Evolutionary conservation across 2,329 filamentous ascomycete species (phyloP), one percentile per base, ranked within the genome.

Genomic region (Trichoderma sp.): DNA sequence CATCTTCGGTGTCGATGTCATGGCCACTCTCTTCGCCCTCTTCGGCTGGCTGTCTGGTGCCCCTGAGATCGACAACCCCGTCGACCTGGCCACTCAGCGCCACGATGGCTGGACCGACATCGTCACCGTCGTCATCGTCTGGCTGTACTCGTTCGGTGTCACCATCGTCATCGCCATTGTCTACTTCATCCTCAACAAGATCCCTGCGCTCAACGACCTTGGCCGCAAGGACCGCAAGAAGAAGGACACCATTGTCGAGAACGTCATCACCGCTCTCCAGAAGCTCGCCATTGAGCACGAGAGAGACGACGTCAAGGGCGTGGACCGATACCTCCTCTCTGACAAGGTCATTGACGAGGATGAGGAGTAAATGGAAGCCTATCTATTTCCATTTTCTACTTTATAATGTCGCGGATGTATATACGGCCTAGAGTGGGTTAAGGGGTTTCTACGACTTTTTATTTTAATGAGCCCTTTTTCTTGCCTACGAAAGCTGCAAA

Each of bases 71-170:
- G 50, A 55, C 41, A 51, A 63, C 60, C 60, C 60, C 26, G 60
- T 63, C 28, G 60, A 63, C 21, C 50, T 44, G 21, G 48, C 50
- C 28, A 5, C 15, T 14, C 60, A 63, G 60, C 41, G 60, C 21
- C 26, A 55, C 41, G 41, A 63, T 15, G 60, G 85, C 56, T 79
- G 86, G 69, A 94, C 91, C 67, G 89, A 86, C 73, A 92, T 94
- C 68, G 90, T 96, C 69, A 88, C 91, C 57, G 90, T 96, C 61
- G 88, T 96, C 74, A 90, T 92, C 83, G 85, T 96, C 76, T 96
- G 92, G 91, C 87, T 95, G 74, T 95, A 93, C 83, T 93, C 92
- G 17, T 92, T 96, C 76, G 93, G 92, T 77, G 84, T 96, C 74
- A 95, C 96, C 83, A 92, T 89, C 76, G 84, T 93, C 74, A 88